Conservation (phyloP, 2,329 filamentous ascomycete genomes). For the Colletotrichum eremochloae region DNA sequence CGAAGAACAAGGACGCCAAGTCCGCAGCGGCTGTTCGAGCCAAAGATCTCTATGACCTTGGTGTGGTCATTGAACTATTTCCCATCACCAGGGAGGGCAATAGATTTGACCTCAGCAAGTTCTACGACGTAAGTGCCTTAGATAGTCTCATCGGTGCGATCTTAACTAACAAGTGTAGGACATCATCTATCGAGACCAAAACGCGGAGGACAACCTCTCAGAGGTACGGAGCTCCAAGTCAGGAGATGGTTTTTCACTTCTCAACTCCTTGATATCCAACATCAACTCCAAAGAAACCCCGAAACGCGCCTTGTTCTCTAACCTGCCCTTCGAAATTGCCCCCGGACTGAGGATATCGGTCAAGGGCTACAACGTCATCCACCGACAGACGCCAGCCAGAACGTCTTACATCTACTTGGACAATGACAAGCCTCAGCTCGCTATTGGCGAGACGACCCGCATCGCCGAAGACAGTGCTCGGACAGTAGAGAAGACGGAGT, state of each 20-base stretch:
- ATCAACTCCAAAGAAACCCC: constrained; percentile 92
- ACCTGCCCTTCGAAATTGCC: constrained; percentile 87
- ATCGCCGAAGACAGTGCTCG: constrained; percentile 83
- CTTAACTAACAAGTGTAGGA: constrained; percentile 66
- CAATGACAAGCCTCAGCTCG: constrained; percentile 88
- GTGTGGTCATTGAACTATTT: constrained; percentile 92
- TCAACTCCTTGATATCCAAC: constrained; percentile 85
- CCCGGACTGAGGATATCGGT: constrained; percentile 89
- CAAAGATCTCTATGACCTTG: constrained; percentile 94
- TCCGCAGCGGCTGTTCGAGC: constrained; percentile 87
- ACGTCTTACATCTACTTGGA: constrained; percentile 91
- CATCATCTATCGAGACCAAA: constrained; percentile 86
- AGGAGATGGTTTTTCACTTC: constrained; percentile 81
- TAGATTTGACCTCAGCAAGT: constrained; percentile 84
- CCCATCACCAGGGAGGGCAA: constrained; percentile 81
- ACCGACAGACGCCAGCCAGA: constrained; percentile 83
- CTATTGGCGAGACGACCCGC: constrained; percentile 77
- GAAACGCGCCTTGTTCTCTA: constrained; percentile 87
- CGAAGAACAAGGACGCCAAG: constrained; percentile 77
- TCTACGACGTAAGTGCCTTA: constrained; percentile 81
- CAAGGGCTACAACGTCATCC: constrained; percentile 91
- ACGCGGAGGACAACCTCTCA: constrained; percentile 71
- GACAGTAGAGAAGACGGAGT: constrained; percentile 82
- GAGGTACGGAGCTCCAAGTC: constrained; percentile 74
- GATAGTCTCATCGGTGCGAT: not conserved